phyloP scores from a whole-genome alignment of 2,329 filamentous ascomycete genomes.

The Ascochyta rabiei region DNA sequence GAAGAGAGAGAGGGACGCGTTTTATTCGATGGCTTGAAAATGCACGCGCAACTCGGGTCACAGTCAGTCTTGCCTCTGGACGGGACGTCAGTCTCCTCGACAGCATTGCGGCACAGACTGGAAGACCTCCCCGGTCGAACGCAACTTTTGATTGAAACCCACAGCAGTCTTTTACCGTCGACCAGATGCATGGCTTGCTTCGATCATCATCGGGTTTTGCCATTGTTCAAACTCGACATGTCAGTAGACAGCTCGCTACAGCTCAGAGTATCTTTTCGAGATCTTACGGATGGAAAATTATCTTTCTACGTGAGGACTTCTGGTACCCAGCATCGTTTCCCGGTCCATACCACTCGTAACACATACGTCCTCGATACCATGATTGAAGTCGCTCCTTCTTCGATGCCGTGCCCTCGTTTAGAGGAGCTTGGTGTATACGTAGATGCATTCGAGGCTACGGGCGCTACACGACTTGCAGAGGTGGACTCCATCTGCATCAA shows the following conservation, averaged over 20 bases:
- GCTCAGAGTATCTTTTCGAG: constrained; percentile 21
- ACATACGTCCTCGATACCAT: not conserved
- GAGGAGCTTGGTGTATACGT: constrained; percentile 36
- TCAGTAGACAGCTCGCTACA: constrained; percentile 31
- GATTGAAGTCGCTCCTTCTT: not conserved
- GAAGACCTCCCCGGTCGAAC: constrained; percentile 14
- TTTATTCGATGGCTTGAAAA: constrained; percentile 21
- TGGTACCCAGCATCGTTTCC: not conserved
- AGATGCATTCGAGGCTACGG: not conserved
- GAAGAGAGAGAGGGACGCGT: constrained; percentile 11
- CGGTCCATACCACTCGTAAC: not conserved
- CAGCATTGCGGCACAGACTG: constrained; percentile 23
- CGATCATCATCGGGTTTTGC: constrained; percentile 21
- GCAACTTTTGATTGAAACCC: constrained; percentile 26
- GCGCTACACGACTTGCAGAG: constrained; percentile 23
- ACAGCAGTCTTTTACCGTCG: not conserved
- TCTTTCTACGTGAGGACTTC: constrained; percentile 5
- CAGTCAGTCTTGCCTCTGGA: constrained; percentile 43
- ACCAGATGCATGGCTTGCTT: too few species aligned
- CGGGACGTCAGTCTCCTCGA: not conserved
- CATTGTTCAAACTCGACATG: constrained; percentile 46
- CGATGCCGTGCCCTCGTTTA: constrained; percentile 13
- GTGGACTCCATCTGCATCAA: constrained; percentile 24
- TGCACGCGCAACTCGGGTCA: constrained; percentile 40
- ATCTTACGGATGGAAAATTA: not conserved